Base-by-base conservation (phyloP, 495 filamentous ascomycete genomes). In the Pseudevernia furfuracea region DNA sequence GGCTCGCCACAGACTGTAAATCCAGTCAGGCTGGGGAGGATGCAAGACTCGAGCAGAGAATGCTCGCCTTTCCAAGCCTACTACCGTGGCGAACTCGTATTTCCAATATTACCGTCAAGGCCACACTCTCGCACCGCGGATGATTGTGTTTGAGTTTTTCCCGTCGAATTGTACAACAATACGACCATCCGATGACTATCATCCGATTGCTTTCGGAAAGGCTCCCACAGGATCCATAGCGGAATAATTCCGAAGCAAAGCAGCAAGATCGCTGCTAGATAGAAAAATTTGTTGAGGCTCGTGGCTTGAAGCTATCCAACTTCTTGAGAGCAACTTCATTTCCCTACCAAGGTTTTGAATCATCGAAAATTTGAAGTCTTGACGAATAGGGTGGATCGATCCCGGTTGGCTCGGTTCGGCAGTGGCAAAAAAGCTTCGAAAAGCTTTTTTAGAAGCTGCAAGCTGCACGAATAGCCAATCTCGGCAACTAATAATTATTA, bases 281-380 rank as follows among this genome's bases (percentile, higher is more conserved):
- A 10, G 12, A 1, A 39, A 10, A 39, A 39, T 39, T 10, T 6
- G 37, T 23, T 46, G 6, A 46, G 21, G 7, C 46, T 49, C 5
- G 46, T 49, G 11, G 46, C 28, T 28, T 43, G 19, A 17, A 56
- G 23, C 48, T 36, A n/a, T 55, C 49, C 49, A 39, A 41, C 0
- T 1, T 8, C 12, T 32, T 59, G 12, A 8, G 21, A 3, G 52
- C 11, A 37, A 12, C 63, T 53, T 44, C 59, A 67, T 61, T 58
- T 66, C 61, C 37, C 19, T 59, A 38, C 62, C 65, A 60, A 67
- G 58, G 5, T 52, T 15, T 62, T 6, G 3, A 15, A 15, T 10
- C 23, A 3, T 21, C n/a, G 32, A 36, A 38, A 60, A 7, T 1
- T 12, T 0, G 9, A 9, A 7, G 23, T 3, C 0, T 4, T 5